Evolutionary conservation across 768 basidiomycete species (phyloP).

Genomic region (Tricholoma sp.): DNA sequence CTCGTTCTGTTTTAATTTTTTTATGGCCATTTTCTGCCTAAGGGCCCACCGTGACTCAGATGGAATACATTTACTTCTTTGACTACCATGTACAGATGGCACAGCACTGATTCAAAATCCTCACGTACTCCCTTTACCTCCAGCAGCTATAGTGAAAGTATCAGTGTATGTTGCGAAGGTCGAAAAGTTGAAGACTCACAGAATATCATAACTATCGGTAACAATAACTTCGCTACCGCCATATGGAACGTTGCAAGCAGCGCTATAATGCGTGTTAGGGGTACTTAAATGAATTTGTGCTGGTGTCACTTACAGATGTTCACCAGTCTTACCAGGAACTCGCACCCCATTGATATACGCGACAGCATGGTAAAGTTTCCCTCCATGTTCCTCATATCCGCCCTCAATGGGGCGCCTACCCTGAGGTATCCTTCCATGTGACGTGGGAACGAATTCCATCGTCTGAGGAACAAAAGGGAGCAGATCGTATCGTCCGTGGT

Average conservation of each 20-base stretch:
- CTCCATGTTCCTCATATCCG: constrained; percentile 67
- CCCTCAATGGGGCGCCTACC: constrained; percentile 63
- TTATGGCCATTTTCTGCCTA: too few species aligned
- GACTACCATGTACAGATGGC: too few species aligned
- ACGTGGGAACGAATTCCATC: constrained; percentile 73
- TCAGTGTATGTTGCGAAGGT: not conserved
- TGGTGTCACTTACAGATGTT: constrained; percentile 51
- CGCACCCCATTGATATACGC: constrained; percentile 43
- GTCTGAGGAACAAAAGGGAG: constrained; percentile 59
- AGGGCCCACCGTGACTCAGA: not conserved
- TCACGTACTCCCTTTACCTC: constrained; percentile 17
- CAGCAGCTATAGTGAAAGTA: constrained; percentile 28
- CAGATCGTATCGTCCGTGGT: constrained; percentile 67
- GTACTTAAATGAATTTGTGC: not conserved
- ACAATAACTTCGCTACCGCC: constrained; percentile 39
- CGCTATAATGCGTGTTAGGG: constrained; percentile 23
- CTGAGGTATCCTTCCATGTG: constrained; percentile 52
- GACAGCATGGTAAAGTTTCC: constrained; percentile 64
- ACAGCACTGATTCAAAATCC: not conserved
- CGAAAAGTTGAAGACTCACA: constrained; percentile 31
- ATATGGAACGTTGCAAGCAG: constrained; percentile 40
- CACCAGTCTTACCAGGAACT: constrained; percentile 72
- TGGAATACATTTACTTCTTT: not conserved
- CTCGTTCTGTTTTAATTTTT: too few species aligned
- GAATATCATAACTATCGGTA: constrained; percentile 37